A percentile compares a stretch with the other conserved stretches of the same genome.
These are phyloP conservation scores for Picea glauca DNA, from an alignment of 75 land plant species.

Conservation along the genomic window DNA sequence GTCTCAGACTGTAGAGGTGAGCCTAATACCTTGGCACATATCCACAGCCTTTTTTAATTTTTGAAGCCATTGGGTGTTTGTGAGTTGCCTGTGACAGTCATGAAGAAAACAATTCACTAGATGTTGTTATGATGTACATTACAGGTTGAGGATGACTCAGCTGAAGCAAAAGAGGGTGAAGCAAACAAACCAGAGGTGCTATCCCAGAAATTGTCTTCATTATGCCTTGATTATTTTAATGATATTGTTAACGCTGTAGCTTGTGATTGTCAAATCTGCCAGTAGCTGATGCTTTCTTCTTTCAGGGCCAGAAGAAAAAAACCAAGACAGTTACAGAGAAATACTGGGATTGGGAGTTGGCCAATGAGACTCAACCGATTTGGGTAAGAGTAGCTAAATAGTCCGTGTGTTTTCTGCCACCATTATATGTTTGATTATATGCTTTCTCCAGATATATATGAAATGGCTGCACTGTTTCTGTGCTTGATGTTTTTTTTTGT, in stretches of 20 bases:
- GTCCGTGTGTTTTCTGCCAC: background rate
- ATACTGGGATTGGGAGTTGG: constrained; percentile 93
- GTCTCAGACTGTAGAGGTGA: constrained; percentile 76
- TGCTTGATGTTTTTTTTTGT: background rate
- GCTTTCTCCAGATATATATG: background rate
- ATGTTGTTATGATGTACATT: background rate
- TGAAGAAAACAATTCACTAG: background rate
- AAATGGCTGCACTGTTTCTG: background rate
- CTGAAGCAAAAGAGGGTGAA: constrained; percentile 56
- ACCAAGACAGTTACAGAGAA: constrained; percentile 85
- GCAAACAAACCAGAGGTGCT: constrained; percentile 26
- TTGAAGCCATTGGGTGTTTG: background rate
- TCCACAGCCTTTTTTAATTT: background rate
- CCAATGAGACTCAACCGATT: constrained; percentile 91
- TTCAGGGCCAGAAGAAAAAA: constrained; percentile 51
- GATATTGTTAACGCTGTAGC: background rate
- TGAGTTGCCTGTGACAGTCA: background rate
- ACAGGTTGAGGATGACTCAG: constrained; percentile 75
- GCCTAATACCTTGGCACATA: background rate
- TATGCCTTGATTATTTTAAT: background rate
- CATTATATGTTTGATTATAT: background rate
- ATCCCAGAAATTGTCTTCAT: background rate
- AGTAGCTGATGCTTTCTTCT: background rate
- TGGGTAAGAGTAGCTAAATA: constrained; percentile 57
- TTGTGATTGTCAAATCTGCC: background rate